Evolutionary conservation across 805 yeast genomes (phyloP).

Genomic region (Maudiozyma saulgeensis): DNA sequence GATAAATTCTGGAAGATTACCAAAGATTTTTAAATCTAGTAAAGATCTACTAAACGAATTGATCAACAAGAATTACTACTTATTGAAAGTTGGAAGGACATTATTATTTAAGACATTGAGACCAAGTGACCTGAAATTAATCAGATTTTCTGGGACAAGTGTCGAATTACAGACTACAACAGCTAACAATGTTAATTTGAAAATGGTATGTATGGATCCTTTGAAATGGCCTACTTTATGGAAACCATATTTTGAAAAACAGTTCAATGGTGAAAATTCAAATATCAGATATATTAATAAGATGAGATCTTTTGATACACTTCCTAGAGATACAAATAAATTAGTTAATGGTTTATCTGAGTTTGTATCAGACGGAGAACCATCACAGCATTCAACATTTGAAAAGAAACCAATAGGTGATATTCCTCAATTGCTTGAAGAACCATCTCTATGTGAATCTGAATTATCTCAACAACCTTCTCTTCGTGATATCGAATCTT

Average conservation of each 20-base stretch:
- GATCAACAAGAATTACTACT: slow-evolving; percentile 6
- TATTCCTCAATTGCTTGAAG: neutral
- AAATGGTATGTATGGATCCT: slow-evolving; percentile 15
- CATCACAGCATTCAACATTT: neutral
- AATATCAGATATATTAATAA: neutral
- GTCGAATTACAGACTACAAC: slow-evolving; percentile 14
- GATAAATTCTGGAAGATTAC: slow-evolving; percentile 16
- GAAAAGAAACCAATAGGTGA: neutral
- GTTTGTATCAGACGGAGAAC: neutral
- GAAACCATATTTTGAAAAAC: slow-evolving; percentile 12
- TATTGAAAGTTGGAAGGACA: slow-evolving; percentile 18
- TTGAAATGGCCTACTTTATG: slow-evolving; percentile 22
- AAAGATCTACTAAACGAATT: slow-evolving; percentile 10
- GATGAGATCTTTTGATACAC: neutral
- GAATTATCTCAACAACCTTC: slow-evolving; percentile 5
- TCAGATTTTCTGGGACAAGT: slow-evolving; percentile 5
- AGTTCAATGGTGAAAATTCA: neutral
- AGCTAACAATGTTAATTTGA: slow-evolving; percentile 15
- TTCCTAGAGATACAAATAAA: neutral
- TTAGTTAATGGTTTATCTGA: neutral
- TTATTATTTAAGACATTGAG: slow-evolving; percentile 21
- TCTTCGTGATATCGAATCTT: slow-evolving; percentile 15
- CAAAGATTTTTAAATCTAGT: slow-evolving; percentile 1
- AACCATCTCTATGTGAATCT: neutral
- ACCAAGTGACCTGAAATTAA: slow-evolving; percentile 15